Evolutionary conservation across 73 alveolate genomes (phyloP).

Genomic region (Stentor roeselii): DNA sequence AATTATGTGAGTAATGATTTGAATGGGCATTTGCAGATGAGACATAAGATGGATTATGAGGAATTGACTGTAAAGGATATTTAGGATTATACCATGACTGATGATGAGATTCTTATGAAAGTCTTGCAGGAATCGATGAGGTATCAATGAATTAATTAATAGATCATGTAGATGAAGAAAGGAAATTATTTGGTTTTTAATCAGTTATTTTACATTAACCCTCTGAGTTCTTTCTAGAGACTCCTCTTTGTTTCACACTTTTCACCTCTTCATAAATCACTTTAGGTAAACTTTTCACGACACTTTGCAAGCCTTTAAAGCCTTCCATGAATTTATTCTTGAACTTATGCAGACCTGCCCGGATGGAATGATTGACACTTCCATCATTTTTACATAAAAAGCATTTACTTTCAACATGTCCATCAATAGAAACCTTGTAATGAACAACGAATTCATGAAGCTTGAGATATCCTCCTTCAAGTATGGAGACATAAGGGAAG

Average conservation of each 20-base stretch:
- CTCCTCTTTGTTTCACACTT: no score
- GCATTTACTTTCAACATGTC: neutral
- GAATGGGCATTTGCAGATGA: neutral
- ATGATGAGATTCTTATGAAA: slow-evolving; percentile 14
- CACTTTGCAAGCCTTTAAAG: neutral
- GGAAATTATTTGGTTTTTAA: no score
- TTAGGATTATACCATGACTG: slow-evolving; percentile 7
- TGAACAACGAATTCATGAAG: slow-evolving; percentile 17
- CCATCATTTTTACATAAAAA: neutral
- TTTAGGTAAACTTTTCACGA: neutral
- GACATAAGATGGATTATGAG: slow-evolving; percentile 24
- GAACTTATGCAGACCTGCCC: neutral
- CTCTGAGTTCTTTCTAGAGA: no score
- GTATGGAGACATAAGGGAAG: slow-evolving; percentile 9
- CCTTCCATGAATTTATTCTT: neutral
- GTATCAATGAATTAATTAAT: neutral
- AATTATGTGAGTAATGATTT: neutral
- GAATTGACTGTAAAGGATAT: slow-evolving; percentile 14
- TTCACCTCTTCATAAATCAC: no score
- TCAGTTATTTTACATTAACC: no score
- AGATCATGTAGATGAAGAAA: no score
- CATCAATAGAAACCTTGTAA: neutral
- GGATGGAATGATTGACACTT: neutral
- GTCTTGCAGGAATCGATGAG: neutral
- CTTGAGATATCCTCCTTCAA: slow-evolving; percentile 21